Conservation (phyloP, 2,329 filamentous ascomycete species). For the Sporothrix globosa region DNA sequence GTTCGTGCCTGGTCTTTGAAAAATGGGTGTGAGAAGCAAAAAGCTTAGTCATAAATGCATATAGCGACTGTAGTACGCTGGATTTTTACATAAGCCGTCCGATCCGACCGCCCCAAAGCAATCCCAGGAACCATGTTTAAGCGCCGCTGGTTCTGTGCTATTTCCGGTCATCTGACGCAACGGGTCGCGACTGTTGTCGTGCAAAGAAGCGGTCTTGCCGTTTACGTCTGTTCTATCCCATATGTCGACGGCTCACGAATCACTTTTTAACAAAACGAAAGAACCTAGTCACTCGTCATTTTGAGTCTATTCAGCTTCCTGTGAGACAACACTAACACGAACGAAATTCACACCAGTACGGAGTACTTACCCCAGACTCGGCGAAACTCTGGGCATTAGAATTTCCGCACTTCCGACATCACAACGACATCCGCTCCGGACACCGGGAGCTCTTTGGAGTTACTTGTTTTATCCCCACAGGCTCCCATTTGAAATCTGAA, state of each 20-base stretch:
- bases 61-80: too few relatives aligned
- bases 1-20: constrained; percentile 17
- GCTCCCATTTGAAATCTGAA: too few relatives aligned
- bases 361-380: background rate
- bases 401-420: background rate
- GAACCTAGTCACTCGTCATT: too few relatives aligned
- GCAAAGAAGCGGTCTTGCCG: background rate
- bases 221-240: background rate
- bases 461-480: too few relatives aligned
- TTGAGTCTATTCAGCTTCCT: background rate
- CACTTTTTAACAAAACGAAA: background rate
- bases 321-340: background rate
- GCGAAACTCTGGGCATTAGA: background rate
- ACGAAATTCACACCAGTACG: background rate
- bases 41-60: background rate
- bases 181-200: background rate
- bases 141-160: background rate
- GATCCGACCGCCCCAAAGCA: background rate
- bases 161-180: background rate
- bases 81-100: background rate
- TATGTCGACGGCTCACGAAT: background rate
- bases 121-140: background rate
- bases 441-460: background rate
- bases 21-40: background rate
- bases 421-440: background rate